Evolutionary conservation across 345 rosid species (phyloP), one percentile per base, ranked within the genome.

Genomic region (Eucalyptus caleyi): DNA sequence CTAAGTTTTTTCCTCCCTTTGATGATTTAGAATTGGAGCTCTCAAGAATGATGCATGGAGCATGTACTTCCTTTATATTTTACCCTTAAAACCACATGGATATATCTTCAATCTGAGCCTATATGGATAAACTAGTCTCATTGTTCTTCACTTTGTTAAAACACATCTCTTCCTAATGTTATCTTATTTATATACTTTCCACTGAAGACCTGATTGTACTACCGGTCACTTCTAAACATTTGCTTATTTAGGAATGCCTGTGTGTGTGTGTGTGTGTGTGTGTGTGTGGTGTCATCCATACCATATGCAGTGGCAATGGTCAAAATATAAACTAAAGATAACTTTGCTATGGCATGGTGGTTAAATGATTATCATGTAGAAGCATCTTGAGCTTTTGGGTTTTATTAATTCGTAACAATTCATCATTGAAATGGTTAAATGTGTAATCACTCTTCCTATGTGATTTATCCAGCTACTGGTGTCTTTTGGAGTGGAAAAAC

Each of bases 401-500:
- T 42, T 51, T 50, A 34, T 51, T 54, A 67, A 87, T 53, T 30
- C 8, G 12, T 51, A 54, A 54, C 47, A 87, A 23, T 54, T 54
- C 47, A n/a, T 87, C 47, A 47, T 24, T 65, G 80, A 45, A 49
- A 32, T 40, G 19, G 44, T 59, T 10, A 51, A 86, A 19, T 27
- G 40, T 62, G 32, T 77, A 80, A 42, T 89, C 49, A 50, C 49
- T 69, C 65, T 50, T 34, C 40, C 34, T 50, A 37, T 45, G 32
- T 86, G 56, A 42, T 53, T 19, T 53, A 86, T 90, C 88, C 92
- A 97, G 99, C 92, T 96, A 91, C 95, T 97, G 65, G 93, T 91
- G 87, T 95, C 97, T 85, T 90, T 96, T 86, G 95, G 95, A 92
- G 99, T 96, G 93, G 96, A 95, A 93, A 96, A 93, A 91, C 97